Evolutionary conservation across 805 yeast species (phyloP).

Genomic region (Priceomyces haplophilus): DNA sequence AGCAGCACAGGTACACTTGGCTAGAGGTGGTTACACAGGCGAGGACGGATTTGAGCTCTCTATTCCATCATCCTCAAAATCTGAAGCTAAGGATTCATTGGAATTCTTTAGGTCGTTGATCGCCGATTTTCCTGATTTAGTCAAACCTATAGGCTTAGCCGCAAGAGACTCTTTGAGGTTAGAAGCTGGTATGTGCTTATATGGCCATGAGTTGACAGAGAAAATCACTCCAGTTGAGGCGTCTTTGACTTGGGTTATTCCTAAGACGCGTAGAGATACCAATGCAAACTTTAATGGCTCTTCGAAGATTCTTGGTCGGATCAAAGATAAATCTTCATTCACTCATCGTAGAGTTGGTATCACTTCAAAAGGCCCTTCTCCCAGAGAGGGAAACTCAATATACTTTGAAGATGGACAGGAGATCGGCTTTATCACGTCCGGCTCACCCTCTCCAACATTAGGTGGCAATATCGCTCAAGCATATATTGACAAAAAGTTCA

Average conservation of each 20-base stretch:
- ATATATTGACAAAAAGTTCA: slow-evolving; percentile 69
- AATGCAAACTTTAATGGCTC: slow-evolving; percentile 71
- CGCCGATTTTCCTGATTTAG: slow-evolving; percentile 48
- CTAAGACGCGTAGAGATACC: slow-evolving; percentile 66
- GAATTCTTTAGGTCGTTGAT: slow-evolving; percentile 62
- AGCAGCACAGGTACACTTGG: slow-evolving; percentile 60
- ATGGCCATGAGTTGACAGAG: slow-evolving; percentile 88
- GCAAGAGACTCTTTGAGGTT: slow-evolving; percentile 93
- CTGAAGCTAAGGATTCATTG: slow-evolving; percentile 43
- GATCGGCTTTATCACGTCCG: slow-evolving; percentile 58
- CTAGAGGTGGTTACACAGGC: slow-evolving; percentile 97
- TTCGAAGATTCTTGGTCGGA: slow-evolving; percentile 62
- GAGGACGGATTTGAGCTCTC: slow-evolving; percentile 97
- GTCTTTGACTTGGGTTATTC: slow-evolving; percentile 83
- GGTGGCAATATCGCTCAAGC: slow-evolving; percentile 89
- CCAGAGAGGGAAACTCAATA: slow-evolving; percentile 74
- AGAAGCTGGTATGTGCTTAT: slow-evolving; percentile 98
- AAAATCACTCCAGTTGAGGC: slow-evolving; percentile 83
- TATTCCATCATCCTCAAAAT: slow-evolving; percentile 49
- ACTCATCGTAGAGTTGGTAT: slow-evolving; percentile 70
- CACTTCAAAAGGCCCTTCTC: slow-evolving; percentile 81
- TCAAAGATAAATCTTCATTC: slow-evolving; percentile 59
- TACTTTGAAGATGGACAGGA: slow-evolving; percentile 51
- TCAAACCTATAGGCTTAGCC: slow-evolving; percentile 92
- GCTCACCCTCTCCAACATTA: slow-evolving; percentile 58